A percentile compares a stretch with the other conserved stretches of the same genome.
Conservation (phyloP, 192 early-diverging fungal genomes). For the Podila epicladia region DNA sequence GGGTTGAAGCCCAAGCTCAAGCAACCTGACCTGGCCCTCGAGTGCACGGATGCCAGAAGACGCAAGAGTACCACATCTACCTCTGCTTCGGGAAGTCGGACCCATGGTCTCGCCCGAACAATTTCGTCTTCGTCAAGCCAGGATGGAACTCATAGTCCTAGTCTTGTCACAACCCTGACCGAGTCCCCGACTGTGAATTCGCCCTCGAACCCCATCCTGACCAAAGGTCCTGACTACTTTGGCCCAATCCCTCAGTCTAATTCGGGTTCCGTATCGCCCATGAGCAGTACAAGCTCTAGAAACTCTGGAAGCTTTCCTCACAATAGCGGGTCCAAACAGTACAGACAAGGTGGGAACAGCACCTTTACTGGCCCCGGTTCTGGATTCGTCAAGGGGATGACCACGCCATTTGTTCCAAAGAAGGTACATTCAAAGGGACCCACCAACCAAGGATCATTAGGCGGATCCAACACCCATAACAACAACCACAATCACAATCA, state of each 20-base stretch:
- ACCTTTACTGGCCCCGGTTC: neutral
- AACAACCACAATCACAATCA: neutral
- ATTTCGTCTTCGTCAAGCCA: conserved; percentile 44
- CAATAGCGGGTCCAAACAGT: conserved; percentile 7
- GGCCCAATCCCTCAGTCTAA: conserved; percentile 15
- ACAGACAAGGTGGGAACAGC: conserved; percentile 1
- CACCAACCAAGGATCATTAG: neutral
- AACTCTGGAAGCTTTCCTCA: conserved; percentile 23
- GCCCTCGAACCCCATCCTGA: conserved; percentile 8
- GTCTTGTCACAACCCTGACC: conserved; percentile 8
- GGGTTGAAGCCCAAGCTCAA: conserved; percentile 30
- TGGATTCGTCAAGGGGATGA: neutral
- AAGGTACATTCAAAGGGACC: neutral
- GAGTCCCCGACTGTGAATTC: conserved; percentile 37
- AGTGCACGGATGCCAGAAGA: conserved; percentile 31
- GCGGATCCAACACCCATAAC: neutral
- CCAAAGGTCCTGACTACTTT: conserved; percentile 41
- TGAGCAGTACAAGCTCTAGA: conserved; percentile 33
- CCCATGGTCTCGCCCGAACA: conserved; percentile 25
- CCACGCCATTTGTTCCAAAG: neutral
- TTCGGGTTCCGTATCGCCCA: conserved; percentile 36
- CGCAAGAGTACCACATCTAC: conserved; percentile 35
- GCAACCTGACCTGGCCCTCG: conserved; percentile 25
- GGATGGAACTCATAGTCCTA: conserved; percentile 41
- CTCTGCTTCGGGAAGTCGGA: conserved; percentile 6